phyloP scores from a whole-genome alignment of 2,329 filamentous ascomycete species.

The Colletotrichum sansevieriae region DNA sequence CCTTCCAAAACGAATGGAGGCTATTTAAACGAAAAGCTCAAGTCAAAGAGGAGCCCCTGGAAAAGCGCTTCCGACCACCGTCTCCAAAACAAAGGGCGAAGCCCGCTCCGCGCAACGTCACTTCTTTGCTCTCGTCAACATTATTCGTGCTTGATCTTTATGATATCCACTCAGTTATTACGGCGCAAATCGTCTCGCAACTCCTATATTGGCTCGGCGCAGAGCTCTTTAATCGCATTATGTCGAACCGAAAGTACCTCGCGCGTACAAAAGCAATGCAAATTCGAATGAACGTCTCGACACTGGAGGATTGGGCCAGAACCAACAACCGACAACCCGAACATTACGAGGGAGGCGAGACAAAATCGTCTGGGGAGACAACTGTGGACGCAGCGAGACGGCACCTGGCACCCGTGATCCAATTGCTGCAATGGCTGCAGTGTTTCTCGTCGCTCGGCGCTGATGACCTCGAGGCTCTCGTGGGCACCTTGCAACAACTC shows the following conservation, averaged over 20 bases:
- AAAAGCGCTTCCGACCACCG: constrained; percentile 91
- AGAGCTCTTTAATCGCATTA: constrained; percentile 97
- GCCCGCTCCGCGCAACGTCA: constrained; percentile 93
- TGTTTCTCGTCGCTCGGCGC: constrained; percentile 92
- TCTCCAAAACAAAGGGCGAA: constrained; percentile 94
- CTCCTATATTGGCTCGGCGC: constrained; percentile 96
- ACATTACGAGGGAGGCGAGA: constrained; percentile 94
- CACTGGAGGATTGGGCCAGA: constrained; percentile 94
- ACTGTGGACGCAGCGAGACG: constrained; percentile 86
- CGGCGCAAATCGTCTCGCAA: constrained; percentile 89
- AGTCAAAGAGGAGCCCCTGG: constrained; percentile 88
- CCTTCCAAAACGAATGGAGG: constrained; percentile 99
- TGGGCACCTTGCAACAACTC: constrained; percentile 90
- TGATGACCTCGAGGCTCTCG: constrained; percentile 89
- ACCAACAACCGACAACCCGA: constrained; percentile 94
- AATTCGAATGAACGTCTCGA: constrained; percentile 98
- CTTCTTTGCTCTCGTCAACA: constrained; percentile 93
- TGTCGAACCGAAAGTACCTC: constrained; percentile 95
- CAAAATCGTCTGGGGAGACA: constrained; percentile 85
- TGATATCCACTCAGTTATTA: constrained; percentile 97
- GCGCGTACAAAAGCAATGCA: constrained; percentile 99
- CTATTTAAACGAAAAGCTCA: constrained; percentile 93
- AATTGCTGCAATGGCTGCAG: constrained; percentile 96
- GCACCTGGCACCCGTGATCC: constrained; percentile 90
- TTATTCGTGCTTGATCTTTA: constrained; percentile 98